Evolutionary conservation across 345 rosid genomes (phyloP), one percentile per base, ranked within the genome.

Genomic region (Aurinia saxatilis): DNA sequence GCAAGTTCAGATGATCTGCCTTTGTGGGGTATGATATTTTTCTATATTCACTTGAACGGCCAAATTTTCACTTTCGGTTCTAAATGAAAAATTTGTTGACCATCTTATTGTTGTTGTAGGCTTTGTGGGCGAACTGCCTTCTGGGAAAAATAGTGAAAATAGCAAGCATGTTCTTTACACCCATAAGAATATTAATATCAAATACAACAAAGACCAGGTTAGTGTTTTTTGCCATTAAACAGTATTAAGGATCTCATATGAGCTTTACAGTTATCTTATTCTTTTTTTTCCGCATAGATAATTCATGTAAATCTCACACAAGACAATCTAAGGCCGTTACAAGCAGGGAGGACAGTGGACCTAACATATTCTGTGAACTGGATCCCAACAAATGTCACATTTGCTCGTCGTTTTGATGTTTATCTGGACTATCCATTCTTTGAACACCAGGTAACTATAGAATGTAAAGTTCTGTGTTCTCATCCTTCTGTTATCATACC

Each of bases 391-490:
- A 74, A 83, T 73, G 47, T 91, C 68, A 75, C 85, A 37, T 91
- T 81, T 84, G 92, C 95, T 3, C 88, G 88, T 10, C 91, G 98
- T 44, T 91, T 91, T 75, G 98, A 91, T 82, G 88, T 91, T 51
- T 91, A 88, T 73, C 80, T 91, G 76, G 98, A 91, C 70, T 83
- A 88, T 66, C 95, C 90, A 23, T 91, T 91, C 82, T 91, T 88
- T 66, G 98, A 91, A 75, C 96, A 91, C 70, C 98, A 91, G 91
- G 98, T 91, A 70, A 39, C 30, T 47, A 23, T 56, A 39, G 21
- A 37, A 10, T n/a, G 56, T 44, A 10, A 11, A 50, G 55, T 17
- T 10, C 50, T 65, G 2, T 56, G 31, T 38, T 23, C 46, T 15
- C 42, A 40, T 42, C 21, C 23, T 40, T 49, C 23, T 39, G 59